These are phyloP conservation scores for Torulaspora gathmanii DNA, from an alignment of 805 yeast species.

Conservation along the genomic window DNA sequence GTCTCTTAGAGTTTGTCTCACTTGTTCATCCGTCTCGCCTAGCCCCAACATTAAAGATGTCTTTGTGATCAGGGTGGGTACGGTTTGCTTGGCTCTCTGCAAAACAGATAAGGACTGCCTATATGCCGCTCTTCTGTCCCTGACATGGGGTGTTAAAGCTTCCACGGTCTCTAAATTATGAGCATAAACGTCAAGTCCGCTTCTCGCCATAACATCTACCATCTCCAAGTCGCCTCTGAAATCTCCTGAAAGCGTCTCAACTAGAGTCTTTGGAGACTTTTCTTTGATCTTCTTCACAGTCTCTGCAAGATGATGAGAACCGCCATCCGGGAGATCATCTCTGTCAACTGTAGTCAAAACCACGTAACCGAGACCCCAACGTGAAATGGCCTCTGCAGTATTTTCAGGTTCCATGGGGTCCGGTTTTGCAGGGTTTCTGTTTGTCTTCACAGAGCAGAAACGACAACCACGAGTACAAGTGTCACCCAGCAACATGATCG, in stretches of 20 bases:
- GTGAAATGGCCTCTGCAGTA: conserved; percentile 92
- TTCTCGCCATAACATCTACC: conserved; percentile 72
- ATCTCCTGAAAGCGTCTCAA: conserved; percentile 93
- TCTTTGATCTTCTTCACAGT: conserved; percentile 80
- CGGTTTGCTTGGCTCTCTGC: conserved; percentile 71
- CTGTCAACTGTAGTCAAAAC: conserved; percentile 96
- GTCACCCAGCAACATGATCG: conserved; percentile 97
- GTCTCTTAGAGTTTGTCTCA: conserved; percentile 68
- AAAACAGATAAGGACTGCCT: conserved; percentile 79
- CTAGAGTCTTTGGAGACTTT: conserved; percentile 86
- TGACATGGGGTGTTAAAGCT: conserved; percentile 84
- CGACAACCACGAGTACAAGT: conserved; percentile 99
- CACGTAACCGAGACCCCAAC: conserved; percentile 98
- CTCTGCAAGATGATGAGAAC: conserved; percentile 82
- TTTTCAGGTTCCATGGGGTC: conserved; percentile 97
- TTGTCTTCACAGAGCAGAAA: conserved; percentile 94
- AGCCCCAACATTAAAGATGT: conserved; percentile 95
- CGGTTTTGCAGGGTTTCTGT: conserved; percentile 76
- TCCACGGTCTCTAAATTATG: conserved; percentile 97
- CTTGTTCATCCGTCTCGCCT: conserved; percentile 92
- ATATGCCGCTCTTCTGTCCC: conserved; percentile 96
- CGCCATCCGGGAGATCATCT: conserved; percentile 92
- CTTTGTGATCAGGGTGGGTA: conserved; percentile 76
- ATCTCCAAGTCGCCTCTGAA: conserved; percentile 83
- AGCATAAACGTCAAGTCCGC: conserved; percentile 94